These are phyloP conservation scores for Fusarium sp. DNA, from an alignment of 2,329 filamentous ascomycete species.

Conservation along the genomic window DNA sequence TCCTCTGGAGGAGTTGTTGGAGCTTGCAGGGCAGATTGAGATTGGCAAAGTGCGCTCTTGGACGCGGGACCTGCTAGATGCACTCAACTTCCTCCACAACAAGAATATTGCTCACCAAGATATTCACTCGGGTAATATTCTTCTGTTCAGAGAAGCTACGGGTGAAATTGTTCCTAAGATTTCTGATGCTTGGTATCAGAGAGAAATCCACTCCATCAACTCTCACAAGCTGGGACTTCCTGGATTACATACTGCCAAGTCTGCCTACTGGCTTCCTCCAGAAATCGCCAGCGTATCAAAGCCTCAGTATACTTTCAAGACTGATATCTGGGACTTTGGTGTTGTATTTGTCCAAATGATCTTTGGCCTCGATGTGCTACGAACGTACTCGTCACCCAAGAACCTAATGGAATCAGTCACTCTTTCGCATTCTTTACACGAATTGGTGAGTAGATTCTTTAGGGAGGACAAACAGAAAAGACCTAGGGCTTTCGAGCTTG, in stretches of 20 bases:
- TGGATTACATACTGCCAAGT: conserved; percentile 71
- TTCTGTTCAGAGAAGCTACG: conserved; percentile 76
- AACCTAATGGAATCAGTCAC: conserved; percentile 77
- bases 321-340: conserved; percentile 95
- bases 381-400: conserved; percentile 82
- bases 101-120: conserved; percentile 86
- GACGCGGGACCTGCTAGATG: conserved; percentile 93
- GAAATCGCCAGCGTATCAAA: conserved; percentile 75
- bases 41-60: conserved; percentile 84
- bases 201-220: conserved; percentile 71
- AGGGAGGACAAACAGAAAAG: conserved; percentile 85
- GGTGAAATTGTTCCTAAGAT: conserved; percentile 80
- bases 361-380: conserved; percentile 81
- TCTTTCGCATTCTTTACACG: conserved; percentile 79
- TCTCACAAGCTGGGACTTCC: conserved; percentile 64
- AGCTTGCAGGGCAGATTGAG: conserved; percentile 79
- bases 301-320: conserved; percentile 77
- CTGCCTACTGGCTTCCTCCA: conserved; percentile 85
- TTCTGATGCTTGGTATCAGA: conserved; percentile 78
- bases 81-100: conserved; percentile 86
- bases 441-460: conserved; percentile 87
- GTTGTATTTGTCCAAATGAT: conserved; percentile 94
- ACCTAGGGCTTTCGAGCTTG: conserved; percentile 81
- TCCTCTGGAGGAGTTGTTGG: conserved; percentile 83
- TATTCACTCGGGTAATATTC: conserved; percentile 82